Conservation (phyloP, 1,139 yeast species). For the Suhomyces kunorum region DNA sequence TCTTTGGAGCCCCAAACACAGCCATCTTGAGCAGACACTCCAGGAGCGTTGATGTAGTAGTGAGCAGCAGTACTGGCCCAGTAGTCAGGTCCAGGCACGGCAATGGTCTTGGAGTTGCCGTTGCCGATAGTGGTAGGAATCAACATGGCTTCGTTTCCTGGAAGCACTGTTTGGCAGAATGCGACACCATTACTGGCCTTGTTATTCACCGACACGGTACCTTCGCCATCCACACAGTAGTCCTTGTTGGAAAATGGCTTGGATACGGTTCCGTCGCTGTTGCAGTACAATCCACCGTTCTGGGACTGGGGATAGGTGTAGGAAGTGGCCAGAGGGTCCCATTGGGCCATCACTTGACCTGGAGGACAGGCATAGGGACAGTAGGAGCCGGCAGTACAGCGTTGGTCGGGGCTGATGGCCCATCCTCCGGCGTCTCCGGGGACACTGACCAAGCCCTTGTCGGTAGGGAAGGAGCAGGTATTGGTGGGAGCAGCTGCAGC, state of each 20-base stretch:
- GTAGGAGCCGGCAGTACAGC: conserved; percentile 70
- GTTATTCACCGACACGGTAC: conserved; percentile 66
- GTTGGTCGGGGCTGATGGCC: conserved; percentile 82
- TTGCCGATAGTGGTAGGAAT: conserved; percentile 71
- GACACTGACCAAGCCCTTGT: conserved; percentile 66
- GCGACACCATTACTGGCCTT: conserved; percentile 59
- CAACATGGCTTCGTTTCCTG: conserved; percentile 92
- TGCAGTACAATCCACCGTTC: conserved; percentile 81
- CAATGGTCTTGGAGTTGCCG: conserved; percentile 52
- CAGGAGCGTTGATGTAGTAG: conserved; percentile 84
- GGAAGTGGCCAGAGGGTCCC: conserved; percentile 63
- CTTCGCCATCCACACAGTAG: conserved; percentile 77
- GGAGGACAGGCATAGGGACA: conserved; percentile 91
- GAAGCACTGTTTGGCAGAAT: conserved; percentile 88
- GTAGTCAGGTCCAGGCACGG: conserved; percentile 80
- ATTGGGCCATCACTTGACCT: conserved; percentile 77
- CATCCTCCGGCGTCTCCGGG: conserved; percentile 69
- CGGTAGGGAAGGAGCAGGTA: conserved; percentile 65
- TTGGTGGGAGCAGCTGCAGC: conserved; percentile 32
- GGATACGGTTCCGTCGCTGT: conserved; percentile 64
- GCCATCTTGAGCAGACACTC: conserved; percentile 71
- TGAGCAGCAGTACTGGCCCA: conserved; percentile 83
- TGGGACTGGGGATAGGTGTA: conserved; percentile 71
- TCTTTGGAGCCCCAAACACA: conserved; percentile 80
- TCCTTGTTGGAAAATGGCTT: conserved; percentile 60